A percentile compares a stretch with the other conserved stretches of the same genome.
phyloP scores from a whole-genome alignment of 2,329 filamentous ascomycete species.

The Beauveria medogensis region DNA sequence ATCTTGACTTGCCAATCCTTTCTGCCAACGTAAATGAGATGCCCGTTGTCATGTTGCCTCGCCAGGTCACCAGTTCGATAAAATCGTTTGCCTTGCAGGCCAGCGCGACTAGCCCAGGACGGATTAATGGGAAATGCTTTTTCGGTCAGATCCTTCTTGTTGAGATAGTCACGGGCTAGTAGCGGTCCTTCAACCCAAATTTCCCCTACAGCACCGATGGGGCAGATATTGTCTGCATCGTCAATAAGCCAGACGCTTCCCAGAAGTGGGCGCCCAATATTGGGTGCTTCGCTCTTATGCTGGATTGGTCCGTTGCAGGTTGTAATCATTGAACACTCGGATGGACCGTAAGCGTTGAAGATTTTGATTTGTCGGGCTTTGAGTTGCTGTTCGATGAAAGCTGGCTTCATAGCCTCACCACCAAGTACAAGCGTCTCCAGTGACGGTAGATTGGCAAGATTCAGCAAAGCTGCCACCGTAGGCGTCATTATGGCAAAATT shows the following conservation, averaged over 20 bases:
- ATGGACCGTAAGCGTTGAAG: slow-evolving; percentile 33
- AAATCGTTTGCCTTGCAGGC: slow-evolving; percentile 15
- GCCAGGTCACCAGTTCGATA: slow-evolving; percentile 40
- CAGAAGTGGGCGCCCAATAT: slow-evolving; percentile 6
- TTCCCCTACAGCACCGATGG: slow-evolving; percentile 22
- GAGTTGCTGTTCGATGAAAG: slow-evolving; percentile 21
- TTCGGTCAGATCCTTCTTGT: slow-evolving; percentile 26
- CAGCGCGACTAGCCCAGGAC: not conserved
- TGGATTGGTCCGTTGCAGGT: not conserved
- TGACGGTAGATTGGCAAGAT: slow-evolving; percentile 2
- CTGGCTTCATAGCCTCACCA: slow-evolving; percentile 2
- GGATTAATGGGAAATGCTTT: slow-evolving; percentile 7
- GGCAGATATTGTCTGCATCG: slow-evolving; percentile 15
- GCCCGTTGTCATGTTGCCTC: slow-evolving; percentile 23
- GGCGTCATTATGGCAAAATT: slow-evolving; percentile 9
- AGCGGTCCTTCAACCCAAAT: slow-evolving; percentile 32
- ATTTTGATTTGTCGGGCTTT: slow-evolving; percentile 25
- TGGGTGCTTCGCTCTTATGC: not conserved
- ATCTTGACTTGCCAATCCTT: slow-evolving; percentile 50
- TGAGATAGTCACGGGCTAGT: slow-evolving; percentile 41
- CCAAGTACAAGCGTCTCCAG: not conserved
- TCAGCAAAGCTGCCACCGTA: not conserved
- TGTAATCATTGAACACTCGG: slow-evolving; percentile 26
- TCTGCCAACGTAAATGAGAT: slow-evolving; percentile 36
- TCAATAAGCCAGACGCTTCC: slow-evolving; percentile 17